phyloP scores from a whole-genome alignment of 345 rosid genomes.

The Eucalyptus tenuipes region DNA sequence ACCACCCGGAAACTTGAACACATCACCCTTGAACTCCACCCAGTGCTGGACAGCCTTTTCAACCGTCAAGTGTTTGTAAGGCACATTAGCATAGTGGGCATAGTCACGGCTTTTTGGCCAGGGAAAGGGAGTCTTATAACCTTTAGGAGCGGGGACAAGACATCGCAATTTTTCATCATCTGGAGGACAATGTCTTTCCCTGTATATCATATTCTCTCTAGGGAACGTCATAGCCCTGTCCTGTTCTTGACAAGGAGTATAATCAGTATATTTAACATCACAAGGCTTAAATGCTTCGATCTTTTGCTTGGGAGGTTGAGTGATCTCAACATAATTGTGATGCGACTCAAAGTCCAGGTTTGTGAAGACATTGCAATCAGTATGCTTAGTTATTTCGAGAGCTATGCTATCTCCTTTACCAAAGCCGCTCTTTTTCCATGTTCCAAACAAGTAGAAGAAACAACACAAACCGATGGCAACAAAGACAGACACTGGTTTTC shows the following conservation, averaged over 20 bases:
- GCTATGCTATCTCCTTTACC: conserved; percentile 89
- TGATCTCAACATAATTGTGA: conserved; percentile 59
- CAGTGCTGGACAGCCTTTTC: conserved; percentile 92
- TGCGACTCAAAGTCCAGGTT: conserved; percentile 66
- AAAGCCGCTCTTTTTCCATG: conserved; percentile 94
- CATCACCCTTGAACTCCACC: conserved; percentile 85
- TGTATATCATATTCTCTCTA: conserved; percentile 82
- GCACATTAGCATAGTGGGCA: conserved; percentile 88
- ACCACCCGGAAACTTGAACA: conserved; percentile 95
- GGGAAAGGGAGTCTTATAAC: conserved; percentile 79
- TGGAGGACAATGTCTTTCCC: conserved; percentile 93
- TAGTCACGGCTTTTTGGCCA: conserved; percentile 98
- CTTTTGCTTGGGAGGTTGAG: conserved; percentile 38
- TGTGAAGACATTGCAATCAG: conserved; percentile 49
- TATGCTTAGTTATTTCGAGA: conserved; percentile 43
- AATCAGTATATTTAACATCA: conserved; percentile 64
- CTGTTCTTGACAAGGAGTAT: conserved; percentile 96
- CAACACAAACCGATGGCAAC: conserved; percentile 71
- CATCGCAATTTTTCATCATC: conserved; percentile 73
- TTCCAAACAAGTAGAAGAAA: conserved; percentile 85
- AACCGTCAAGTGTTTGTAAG: conserved; percentile 73
- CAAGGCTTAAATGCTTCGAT: conserved; percentile 52
- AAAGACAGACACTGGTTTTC: conserved; percentile 58
- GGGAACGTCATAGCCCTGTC: conserved; percentile 89
- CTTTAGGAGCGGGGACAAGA: conserved; percentile 89